Percentiles rank a stretch among this genome's conserved stretches.
These are phyloP conservation scores for Colletotrichum gigasporum DNA, from an alignment of 2,329 filamentous ascomycete genomes.

Conservation along the genomic window DNA sequence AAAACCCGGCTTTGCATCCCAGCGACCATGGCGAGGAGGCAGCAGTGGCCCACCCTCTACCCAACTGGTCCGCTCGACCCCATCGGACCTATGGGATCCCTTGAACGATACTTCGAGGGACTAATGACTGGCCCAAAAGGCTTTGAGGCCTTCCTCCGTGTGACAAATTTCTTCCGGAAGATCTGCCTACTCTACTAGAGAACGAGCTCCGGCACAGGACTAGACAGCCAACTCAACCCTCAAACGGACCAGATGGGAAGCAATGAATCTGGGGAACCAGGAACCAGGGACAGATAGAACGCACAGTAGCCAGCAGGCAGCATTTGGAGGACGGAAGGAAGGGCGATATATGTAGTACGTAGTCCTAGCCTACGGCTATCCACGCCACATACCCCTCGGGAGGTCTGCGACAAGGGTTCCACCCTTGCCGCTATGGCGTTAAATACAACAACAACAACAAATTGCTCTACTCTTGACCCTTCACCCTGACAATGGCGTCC, in stretches of 20 bases:
- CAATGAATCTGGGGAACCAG: background rate
- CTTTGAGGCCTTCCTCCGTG: background rate
- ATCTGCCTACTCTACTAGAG: background rate
- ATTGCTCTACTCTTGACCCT: background rate
- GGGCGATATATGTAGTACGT: background rate
- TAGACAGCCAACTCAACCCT: background rate
- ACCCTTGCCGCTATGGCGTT: slow-evolving; percentile 3
- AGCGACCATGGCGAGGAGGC: background rate
- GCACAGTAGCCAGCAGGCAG: background rate
- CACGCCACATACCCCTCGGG: slow-evolving; percentile 5
- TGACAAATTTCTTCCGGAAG: background rate
- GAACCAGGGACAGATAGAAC: too few relatives aligned
- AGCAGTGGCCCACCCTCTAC: background rate
- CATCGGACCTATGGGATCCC: slow-evolving; percentile 1
- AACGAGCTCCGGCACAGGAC: too few relatives aligned
- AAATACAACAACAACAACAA: background rate
- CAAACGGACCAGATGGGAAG: background rate
- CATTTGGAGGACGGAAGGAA: background rate
- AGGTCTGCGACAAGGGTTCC: background rate
- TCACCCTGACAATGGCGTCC: background rate
- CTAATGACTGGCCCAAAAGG: background rate
- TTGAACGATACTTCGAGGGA: background rate
- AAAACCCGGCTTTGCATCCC: too few relatives aligned
- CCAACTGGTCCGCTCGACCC: background rate
- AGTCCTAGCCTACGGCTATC: background rate